Evolutionary conservation across 139 green algal species (phyloP).

Genomic region (Volvox reticuliferus): DNA sequence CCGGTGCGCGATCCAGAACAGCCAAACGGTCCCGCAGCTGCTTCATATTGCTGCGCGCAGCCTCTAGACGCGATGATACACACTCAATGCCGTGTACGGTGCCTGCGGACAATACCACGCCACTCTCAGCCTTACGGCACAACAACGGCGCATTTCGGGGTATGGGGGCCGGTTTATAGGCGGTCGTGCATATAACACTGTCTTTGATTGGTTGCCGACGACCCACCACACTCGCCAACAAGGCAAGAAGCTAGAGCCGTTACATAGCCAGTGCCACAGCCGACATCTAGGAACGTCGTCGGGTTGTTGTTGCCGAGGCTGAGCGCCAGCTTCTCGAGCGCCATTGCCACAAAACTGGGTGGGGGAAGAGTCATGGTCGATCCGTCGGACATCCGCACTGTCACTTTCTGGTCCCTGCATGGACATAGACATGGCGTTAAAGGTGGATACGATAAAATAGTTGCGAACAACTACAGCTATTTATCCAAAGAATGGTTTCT

Average conservation of each 20-base stretch:
- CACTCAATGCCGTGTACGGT: constrained; percentile 69
- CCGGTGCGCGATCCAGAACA: constrained; percentile 35
- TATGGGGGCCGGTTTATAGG: too few relatives aligned
- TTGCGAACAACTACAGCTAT: not conserved
- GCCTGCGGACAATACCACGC: constrained; percentile 2
- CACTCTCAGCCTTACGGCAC: not conserved
- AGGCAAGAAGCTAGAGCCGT: constrained; percentile 70
- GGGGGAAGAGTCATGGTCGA: constrained; percentile 70
- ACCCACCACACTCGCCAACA: constrained; percentile 47
- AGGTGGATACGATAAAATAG: not conserved
- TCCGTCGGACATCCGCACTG: constrained; percentile 71
- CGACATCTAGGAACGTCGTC: constrained; percentile 71
- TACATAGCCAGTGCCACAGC: constrained; percentile 73
- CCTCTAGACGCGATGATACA: constrained; percentile 64
- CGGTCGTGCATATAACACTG: too few relatives aligned
- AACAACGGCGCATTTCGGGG: not conserved
- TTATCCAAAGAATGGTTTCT: not conserved
- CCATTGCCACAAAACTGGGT: constrained; percentile 68
- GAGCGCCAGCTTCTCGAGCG: constrained; percentile 70
- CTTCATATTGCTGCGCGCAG: constrained; percentile 62
- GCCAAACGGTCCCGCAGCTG: constrained; percentile 57
- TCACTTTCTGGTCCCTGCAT: constrained; percentile 69
- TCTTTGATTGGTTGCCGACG: too few relatives aligned
- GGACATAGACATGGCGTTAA: not conserved
- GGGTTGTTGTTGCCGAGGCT: constrained; percentile 11